Base-by-base conservation (phyloP, 2,329 filamentous ascomycete genomes). In the Daldinia sp. region DNA sequence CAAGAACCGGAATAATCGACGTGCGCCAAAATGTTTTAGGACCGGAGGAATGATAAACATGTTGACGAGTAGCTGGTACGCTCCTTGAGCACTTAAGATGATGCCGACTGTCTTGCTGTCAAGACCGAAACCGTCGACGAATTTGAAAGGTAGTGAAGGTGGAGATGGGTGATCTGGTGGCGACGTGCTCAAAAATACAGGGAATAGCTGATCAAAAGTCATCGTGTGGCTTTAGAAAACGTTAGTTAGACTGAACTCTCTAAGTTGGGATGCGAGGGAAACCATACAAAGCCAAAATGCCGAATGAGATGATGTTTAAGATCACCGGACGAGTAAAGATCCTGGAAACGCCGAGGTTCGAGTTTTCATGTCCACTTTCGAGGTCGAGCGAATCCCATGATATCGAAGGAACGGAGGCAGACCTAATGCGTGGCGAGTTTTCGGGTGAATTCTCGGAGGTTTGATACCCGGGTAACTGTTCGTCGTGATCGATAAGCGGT, bases 271-370 rank as follows among this genome's bases (percentile, higher is more conserved):
- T 27, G 11, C 6, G 27, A 1, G 29, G 4, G 41, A 71, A 57
- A 57, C 89, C 93, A 87, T 85, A 97, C 93, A 96, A 97, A 67
- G 94, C 94, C 62, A 98, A 82, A 71, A 98, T 93, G 43, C 94
- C 94, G 75, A 96, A 97, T 53, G 91, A 93, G 59, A 94, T 80
- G 67, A 97, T 96, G 74, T 94, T 94, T 73, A 96, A 82, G 63
- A 96, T 82, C 57, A 98, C 91, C 50, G 94, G 92, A 74, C 83
- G 87, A 10, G 92, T 96, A 76, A 98, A 97, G 7, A 89, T 90
- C 71, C 85, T 87, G 52, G 80, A 76, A 41, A 81, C 64, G n/a
- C 67, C 70, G 15, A 69, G 64, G 9, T 68, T 67, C 32, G 72
- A 45, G 27, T 54, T 34, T 57, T 60, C 51, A 29, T 58, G 43